Conservation (phyloP, 164 flowering plant genomes). For the Piper betle region DNA sequence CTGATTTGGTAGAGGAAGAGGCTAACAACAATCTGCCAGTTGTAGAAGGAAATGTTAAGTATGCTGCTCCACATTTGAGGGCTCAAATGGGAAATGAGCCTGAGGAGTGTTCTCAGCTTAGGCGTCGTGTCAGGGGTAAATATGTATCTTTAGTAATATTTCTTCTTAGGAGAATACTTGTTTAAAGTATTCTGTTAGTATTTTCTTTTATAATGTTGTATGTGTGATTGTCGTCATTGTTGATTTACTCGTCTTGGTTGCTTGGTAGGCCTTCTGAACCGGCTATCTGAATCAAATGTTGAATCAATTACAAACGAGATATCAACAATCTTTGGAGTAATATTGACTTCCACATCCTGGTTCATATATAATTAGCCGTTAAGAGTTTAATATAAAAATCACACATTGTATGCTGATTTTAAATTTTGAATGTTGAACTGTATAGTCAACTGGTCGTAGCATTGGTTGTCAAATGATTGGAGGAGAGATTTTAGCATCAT, state of each 20-base stretch:
- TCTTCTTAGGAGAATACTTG: background rate
- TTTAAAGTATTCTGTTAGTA: background rate
- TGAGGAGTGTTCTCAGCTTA: conserved; percentile 48
- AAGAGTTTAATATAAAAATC: background rate
- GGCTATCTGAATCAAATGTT: conserved; percentile 80
- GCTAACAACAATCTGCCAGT: conserved; percentile 9
- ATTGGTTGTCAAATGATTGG: conserved; percentile 51
- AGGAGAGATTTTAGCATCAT: conserved; percentile 70
- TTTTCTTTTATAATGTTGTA: background rate
- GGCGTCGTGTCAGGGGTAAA: conserved; percentile 65
- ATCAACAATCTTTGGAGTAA: conserved; percentile 44
- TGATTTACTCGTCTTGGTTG: background rate
- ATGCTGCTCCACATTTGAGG: conserved; percentile 76
- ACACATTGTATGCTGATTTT: background rate
- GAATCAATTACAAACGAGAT: conserved; percentile 68
- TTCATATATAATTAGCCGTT: background rate
- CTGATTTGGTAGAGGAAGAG: conserved; percentile 14
- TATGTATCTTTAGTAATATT: conserved; percentile 1
- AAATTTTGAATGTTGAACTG: conserved; percentile 1
- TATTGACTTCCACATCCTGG: background rate
- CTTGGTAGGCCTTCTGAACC: conserved; percentile 61
- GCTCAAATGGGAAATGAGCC: conserved; percentile 33
- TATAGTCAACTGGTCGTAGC: conserved; percentile 58
- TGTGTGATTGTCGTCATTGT: background rate
- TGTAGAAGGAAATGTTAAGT: conserved; percentile 22